Evolutionary conservation across 305 asterid species (phyloP), one percentile per base, ranked within the genome.

Genomic region (Solanum hybrid): DNA sequence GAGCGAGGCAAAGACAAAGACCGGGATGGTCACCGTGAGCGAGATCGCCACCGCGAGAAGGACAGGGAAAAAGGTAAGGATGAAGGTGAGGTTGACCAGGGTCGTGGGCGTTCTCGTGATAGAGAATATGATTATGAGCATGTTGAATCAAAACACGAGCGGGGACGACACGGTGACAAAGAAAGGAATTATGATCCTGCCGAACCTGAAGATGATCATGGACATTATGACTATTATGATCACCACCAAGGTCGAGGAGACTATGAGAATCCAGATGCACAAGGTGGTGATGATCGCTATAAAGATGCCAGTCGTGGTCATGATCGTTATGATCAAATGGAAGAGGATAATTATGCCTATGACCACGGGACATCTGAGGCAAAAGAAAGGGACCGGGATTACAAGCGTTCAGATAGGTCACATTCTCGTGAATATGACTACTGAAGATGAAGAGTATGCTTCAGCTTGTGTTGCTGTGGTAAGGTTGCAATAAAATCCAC

Each of bases 281-380:
- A 88, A 27, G 94, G 90, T 51, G 96, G 91, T 66, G 93, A 94
- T 88, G 98, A 94, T 77, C 95, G 97, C 80, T 94, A 94, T 73
- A 93, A 95, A 89, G 96, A 94, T 78, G 75, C 95, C 77, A 95
- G 93, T 73, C 95, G 92, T 60, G 95, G 92, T 64, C 91, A 89
- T 90, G 99, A 94, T 88, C 93, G 94, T 17, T 95, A 96, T 86
- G 95, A 96, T 90, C 98, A 92, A 90, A 94, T 94, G 99, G 99
- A 95, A n/a, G 99, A 94, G 40, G 99, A 95, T 77, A 93, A 90
- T 64, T 95, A 95, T 89, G 95, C 94, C 56, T 96, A 93, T 90
- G 97, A 94, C 79, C 93, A 93, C 46, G 93, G 89, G 40, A 91
- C 94, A 51, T 90, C 97, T 51, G 96, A 94, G 92, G 91, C 93